Evolutionary conservation across 768 basidiomycete genomes (phyloP), one percentile per base, ranked within the genome.

Genomic region (Lactarius evosmus): DNA sequence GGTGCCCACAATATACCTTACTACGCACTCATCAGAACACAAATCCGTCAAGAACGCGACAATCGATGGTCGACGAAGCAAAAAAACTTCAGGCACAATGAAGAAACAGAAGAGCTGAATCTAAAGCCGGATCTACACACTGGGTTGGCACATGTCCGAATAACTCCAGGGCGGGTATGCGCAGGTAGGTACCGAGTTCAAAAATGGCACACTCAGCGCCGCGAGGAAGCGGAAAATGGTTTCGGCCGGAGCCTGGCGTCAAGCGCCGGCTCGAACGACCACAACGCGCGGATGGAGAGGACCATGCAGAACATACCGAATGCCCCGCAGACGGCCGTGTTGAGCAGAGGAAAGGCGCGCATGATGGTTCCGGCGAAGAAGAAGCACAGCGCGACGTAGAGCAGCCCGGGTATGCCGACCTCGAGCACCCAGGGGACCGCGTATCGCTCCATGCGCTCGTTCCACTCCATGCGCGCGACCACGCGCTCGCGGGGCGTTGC

Each of bases 401-500:
- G 30, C 30, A 63, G 22, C 7, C 62, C 62, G 0, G 62, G 56
- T 27, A 63, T 58, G 51, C 57, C 62, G 9, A 63, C 46, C 32
- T 63, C 62, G 32, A 63, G 40, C 19, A 58, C 16, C 62, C 56
- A 63, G 32, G 56, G 62, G 3, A 63, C 62, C 4, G 56, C 50
- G 7, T 32, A 51, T 12, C 57, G 62, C 19, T 63, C 62, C 14
- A 63, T 53, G 17, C 32, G 40, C 27, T 63, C 62, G 40, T 63
- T 63, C 62, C 56, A 63, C 27, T 63, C 56, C 62, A 63, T 63
- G 40, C 62, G 62, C 16, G 62, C 62, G 51, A 58, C 44, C 62
- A 53, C 53, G 17, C 62, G 51, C 29, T 63, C 56, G 14, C 62
- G 62, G 27, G 62, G 50, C 14, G 56, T n/a, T 1, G 62, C 50